Conservation (phyloP, 1,139 yeast species). For the Kodamaea plutei region DNA sequence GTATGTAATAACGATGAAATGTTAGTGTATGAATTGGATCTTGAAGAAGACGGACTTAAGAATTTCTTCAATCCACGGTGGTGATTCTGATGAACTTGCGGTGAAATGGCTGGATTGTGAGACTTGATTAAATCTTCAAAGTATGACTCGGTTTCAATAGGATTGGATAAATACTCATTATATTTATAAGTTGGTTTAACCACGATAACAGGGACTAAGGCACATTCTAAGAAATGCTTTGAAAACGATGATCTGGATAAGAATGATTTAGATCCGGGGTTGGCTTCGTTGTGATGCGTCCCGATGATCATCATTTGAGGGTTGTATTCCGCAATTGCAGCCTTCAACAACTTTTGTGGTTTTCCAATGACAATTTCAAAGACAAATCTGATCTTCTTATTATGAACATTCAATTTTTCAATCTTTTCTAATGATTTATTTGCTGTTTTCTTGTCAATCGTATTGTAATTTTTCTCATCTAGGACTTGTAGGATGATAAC, state of each 20-base stretch:
- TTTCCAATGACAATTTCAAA: slow-evolving; percentile 63
- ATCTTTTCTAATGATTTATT: slow-evolving; percentile 36
- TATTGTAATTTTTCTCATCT: slow-evolving; percentile 35
- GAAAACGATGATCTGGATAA: slow-evolving; percentile 48
- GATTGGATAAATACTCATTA: slow-evolving; percentile 21
- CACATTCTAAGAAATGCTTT: slow-evolving; percentile 62
- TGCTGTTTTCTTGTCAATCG: slow-evolving; percentile 29
- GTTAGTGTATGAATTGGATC: slow-evolving; percentile 17
- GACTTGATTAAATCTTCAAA: slow-evolving; percentile 27
- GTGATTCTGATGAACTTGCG: slow-evolving; percentile 3
- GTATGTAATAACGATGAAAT: slow-evolving; percentile 10
- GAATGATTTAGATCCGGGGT: slow-evolving; percentile 30
- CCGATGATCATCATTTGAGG: slow-evolving; percentile 69
- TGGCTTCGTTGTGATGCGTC: slow-evolving; percentile 39
- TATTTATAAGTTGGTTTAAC: slow-evolving; percentile 55
- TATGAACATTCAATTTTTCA: slow-evolving; percentile 43
- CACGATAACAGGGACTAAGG: slow-evolving; percentile 64
- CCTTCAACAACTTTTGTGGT: slow-evolving; percentile 50
- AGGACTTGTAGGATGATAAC: slow-evolving; percentile 57
- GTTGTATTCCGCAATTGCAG: slow-evolving; percentile 56
- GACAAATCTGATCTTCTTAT: slow-evolving; percentile 49
- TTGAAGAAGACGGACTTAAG: slow-evolving; percentile 19
- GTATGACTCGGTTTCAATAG: slow-evolving; percentile 28
- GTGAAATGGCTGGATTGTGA: neutral
- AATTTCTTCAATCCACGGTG: slow-evolving; percentile 10